Base-by-base conservation (phyloP, 148 eudicot species). In the Talinum fruticosum region DNA sequence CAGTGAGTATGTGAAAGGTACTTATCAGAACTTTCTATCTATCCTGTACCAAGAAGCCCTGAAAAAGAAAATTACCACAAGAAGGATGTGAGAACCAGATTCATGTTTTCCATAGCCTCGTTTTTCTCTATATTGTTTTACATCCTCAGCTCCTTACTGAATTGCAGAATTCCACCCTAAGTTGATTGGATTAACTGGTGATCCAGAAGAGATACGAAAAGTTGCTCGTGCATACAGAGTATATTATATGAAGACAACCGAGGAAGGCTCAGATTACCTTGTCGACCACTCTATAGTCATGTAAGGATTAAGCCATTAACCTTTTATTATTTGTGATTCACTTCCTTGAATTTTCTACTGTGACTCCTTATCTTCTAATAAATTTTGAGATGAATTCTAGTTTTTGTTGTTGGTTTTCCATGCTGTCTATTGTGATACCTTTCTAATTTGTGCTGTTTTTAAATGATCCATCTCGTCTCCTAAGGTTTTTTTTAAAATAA, bases 251-350 rank as follows among this genome's bases (percentile, higher is more conserved):
- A 95, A 95, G 84, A 95, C 99, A 70, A 87, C 85, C 62, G 99
- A 92, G 71, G 99, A 95, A 84, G 99, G 88, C 79, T 87, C 92
- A 35, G 99, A 95, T 82, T 95, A 95, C 86, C 96, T 95, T 36
- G 99, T 95, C n/a, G 99, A 95, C 81, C 99, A 95, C 86, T 95
- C 99, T 16, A 95, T 95, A 73, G 91, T 92, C 86, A 95, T 95
- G 99, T 95, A 89, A 64, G 96, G 84, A 64, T 64, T 14, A 68
- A 44, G 0, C 29, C 38, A 37, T n/a, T 72, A 49, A 44, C 16
- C 69, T 26, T 35, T 59, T 51, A 29, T 37, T 77, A 6, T 15
- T 26, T 32, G 36, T 21, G 36, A 21, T 47, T 59, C 16, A 23
- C n/a, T 16, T 45, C 34, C 61, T 72, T 64, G 16, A 34, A 32